Evolutionary conservation across 208 protist genomes (phyloP).

Genomic region (Leishmania aethiopica): DNA sequence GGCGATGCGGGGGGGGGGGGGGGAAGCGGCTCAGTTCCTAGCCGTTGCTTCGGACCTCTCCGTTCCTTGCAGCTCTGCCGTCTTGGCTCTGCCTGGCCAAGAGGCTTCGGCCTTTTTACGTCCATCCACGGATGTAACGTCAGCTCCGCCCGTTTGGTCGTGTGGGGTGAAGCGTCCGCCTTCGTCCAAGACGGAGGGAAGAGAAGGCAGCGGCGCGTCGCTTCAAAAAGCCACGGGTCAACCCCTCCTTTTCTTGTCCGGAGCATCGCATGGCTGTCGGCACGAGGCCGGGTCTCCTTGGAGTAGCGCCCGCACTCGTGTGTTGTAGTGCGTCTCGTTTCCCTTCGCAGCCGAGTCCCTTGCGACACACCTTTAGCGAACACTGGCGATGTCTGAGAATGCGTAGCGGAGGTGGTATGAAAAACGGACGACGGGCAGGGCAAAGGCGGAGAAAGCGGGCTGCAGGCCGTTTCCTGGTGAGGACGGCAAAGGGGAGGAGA

Average conservation of each 20-base stretch:
- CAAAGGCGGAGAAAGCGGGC: too few species aligned
- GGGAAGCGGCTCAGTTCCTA: neutral
- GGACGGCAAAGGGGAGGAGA: constrained; percentile 1
- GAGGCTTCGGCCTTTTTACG: neutral
- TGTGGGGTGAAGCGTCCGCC: too few species aligned
- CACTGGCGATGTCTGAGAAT: neutral
- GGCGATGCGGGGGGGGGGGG: neutral
- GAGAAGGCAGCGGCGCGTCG: too few species aligned
- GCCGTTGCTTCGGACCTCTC: too few species aligned
- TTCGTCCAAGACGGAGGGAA: neutral
- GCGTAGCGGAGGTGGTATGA: too few species aligned
- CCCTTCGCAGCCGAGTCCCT: neutral
- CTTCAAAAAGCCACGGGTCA: neutral
- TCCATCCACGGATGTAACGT: neutral
- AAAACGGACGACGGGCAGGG: too few species aligned
- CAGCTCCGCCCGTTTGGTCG: neutral
- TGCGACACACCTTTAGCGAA: neutral
- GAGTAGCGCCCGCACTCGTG: neutral
- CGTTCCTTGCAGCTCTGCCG: neutral
- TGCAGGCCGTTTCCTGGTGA: neutral
- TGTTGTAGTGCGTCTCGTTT: neutral
- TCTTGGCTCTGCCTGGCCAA: neutral
- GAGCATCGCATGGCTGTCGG: neutral
- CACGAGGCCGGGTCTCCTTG: too few species aligned
- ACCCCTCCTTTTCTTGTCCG: neutral